Conservation (phyloP, 495 filamentous ascomycete species). For the Aspergillus nidulans region DNA sequence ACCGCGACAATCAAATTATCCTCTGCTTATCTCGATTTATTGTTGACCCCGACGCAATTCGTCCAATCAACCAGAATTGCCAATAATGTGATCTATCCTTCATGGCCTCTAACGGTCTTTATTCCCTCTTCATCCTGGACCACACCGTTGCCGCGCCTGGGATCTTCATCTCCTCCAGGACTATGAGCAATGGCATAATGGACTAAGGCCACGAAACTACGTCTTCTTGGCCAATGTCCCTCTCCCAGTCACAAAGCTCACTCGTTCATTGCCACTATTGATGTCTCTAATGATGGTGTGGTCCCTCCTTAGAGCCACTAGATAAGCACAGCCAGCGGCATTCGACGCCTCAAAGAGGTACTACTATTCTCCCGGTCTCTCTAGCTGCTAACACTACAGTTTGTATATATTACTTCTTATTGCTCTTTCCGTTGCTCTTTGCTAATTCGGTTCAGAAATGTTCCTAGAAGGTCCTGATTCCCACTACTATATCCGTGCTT, state of each 20-base stretch:
- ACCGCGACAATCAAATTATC: neutral
- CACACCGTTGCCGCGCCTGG: neutral
- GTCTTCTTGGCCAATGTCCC: neutral
- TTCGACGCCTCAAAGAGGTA: slow-evolving; percentile 2
- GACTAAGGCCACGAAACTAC: neutral
- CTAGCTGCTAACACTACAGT: slow-evolving; percentile 1
- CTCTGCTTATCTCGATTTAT: neutral
- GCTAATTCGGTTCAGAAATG: slow-evolving; percentile 11
- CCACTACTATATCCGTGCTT: neutral
- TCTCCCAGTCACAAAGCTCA: neutral
- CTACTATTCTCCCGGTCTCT: slow-evolving; percentile 1
- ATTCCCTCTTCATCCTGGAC: neutral
- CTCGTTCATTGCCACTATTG: slow-evolving; percentile 15
- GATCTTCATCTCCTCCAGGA: neutral
- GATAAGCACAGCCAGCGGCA: slow-evolving; percentile 26
- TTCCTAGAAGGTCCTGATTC: neutral
- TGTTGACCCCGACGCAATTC: neutral
- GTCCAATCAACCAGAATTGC: neutral
- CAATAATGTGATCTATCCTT: neutral
- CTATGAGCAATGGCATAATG: neutral
- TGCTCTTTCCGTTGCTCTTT: neutral
- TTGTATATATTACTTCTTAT: slow-evolving; percentile 4
- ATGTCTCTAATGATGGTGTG: slow-evolving; percentile 14
- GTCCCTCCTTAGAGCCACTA: slow-evolving; percentile 24
- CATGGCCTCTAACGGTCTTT: neutral